Base-by-base conservation (phyloP, 345 rosid species). In the Microthlaspi erraticum region DNA sequence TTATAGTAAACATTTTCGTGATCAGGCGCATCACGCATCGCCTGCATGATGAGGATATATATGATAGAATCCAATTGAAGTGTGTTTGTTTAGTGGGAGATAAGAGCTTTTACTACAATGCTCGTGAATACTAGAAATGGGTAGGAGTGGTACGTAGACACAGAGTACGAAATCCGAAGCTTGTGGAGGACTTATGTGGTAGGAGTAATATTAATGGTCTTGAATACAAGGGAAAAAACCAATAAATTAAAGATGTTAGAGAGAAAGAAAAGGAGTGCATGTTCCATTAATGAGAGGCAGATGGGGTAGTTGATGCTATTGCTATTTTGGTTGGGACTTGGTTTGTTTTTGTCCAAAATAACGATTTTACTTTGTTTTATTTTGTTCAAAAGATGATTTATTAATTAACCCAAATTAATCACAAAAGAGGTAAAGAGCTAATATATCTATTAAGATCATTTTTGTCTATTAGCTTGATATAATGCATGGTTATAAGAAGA, bases 251-350 rank as follows among this genome's bases (percentile, higher is more conserved):
- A 56, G 29, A 31, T 26, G 17, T 5, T 34, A 58, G 18, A 56
- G 41, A 73, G n/a, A 13, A 42, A 53, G 37, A 60, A 34, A 18
- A 2, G 31, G 26, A 75, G 68, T 71, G 71, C 77, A 74, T 17
- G 65, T 38, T 69, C 64, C 43, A 72, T 72, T 64, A 29, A 79
- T 70, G 68, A 60, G 77, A 66, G 51, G 66, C 65, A 64, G 68
- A 49, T 75, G 75, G 66, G 79, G 66, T 75, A 2, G 79, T 69
- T 75, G 55, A 69, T 56, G 71, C 48, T 63, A 34, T 50, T 60
- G 58, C 61, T 78, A 75, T 72, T 77, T 59, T 60, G 66, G 77
- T 43, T 45, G 17, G 49, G 51, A 56, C 42, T 23, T 67, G 33
- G 34, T 54, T 75, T 62, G 64, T 75, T 68, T 75, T 33, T 14